Evolutionary conservation across 1,139 yeast species (phyloP).

Genomic region (Pichia norvegensis): DNA sequence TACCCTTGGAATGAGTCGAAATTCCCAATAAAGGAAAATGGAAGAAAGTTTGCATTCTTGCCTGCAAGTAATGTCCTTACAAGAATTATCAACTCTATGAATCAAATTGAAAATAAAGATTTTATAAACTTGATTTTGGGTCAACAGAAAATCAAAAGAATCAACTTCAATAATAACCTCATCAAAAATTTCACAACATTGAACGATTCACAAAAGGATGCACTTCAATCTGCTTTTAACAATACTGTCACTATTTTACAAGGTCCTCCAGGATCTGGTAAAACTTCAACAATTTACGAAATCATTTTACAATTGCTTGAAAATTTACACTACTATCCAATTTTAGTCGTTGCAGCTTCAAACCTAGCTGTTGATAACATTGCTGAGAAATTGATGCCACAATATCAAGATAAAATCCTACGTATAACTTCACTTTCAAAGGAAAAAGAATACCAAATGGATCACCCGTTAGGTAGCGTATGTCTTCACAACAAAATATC

Average conservation of each 20-base stretch:
- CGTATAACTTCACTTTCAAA: slow-evolving; percentile 57
- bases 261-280: slow-evolving; percentile 98
- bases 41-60: slow-evolving; percentile 36
- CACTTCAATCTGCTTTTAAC: slow-evolving; percentile 60
- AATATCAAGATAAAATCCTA: slow-evolving; percentile 44
- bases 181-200: slow-evolving; percentile 39
- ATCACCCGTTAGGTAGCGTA: slow-evolving; percentile 49
- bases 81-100: slow-evolving; percentile 59
- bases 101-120: slow-evolving; percentile 46
- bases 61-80: slow-evolving; percentile 60
- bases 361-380: slow-evolving; percentile 71
- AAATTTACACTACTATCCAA: slow-evolving; percentile 35
- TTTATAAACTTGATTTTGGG: slow-evolving; percentile 56
- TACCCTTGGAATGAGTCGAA: slow-evolving; percentile 50
- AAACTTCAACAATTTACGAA: slow-evolving; percentile 87
- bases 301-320: slow-evolving; percentile 53
- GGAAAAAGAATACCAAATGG: slow-evolving; percentile 49
- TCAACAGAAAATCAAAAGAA: slow-evolving; percentile 50
- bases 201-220: slow-evolving; percentile 59
- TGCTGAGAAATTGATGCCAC: slow-evolving; percentile 55
- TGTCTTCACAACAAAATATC: slow-evolving; percentile 58
- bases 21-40: slow-evolving; percentile 35
- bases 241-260: slow-evolving; percentile 73
- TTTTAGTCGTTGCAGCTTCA: slow-evolving; percentile 68
- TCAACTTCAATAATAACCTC: slow-evolving; percentile 48